Percentiles rank a stretch among this genome's conserved stretches.
Evolutionary conservation across 305 asterid genomes (phyloP).

Genomic region (Solanum hybrid): DNA sequence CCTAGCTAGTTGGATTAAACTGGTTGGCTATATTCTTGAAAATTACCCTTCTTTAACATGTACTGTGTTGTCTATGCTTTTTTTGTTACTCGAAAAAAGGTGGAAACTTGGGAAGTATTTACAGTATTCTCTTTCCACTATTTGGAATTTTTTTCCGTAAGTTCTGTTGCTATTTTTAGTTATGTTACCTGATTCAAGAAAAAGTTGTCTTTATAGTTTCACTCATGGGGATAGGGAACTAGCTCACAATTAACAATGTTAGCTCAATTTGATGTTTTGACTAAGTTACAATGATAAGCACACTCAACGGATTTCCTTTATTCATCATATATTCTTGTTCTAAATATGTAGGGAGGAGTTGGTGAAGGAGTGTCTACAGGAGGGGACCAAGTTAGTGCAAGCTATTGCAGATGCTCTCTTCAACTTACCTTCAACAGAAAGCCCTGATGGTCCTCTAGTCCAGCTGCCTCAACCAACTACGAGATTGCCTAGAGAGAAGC

Average conservation of each 20-base stretch:
- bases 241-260: background rate
- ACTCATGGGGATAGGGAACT: background rate
- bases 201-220: background rate
- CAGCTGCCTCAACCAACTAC: conserved; percentile 71
- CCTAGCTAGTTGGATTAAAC: background rate
- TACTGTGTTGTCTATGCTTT: background rate
- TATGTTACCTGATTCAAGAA: background rate
- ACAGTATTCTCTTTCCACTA: background rate
- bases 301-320: background rate
- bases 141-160: background rate
- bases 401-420: conserved; percentile 81
- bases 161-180: background rate
- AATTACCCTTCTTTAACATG: background rate
- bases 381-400: conserved; percentile 75
- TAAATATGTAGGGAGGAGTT: conserved; percentile 56
- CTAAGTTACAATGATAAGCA: background rate
- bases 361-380: conserved; percentile 47
- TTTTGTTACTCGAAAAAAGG: background rate
- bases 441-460: conserved; percentile 72
- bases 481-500: conserved; percentile 76
- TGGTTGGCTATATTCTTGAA: background rate
- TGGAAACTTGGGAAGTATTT: background rate
- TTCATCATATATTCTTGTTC: background rate
- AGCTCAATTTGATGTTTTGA: background rate
- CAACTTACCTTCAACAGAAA: conserved; percentile 59